Base-by-base conservation (phyloP, 2,329 filamentous ascomycete species). In the Blastomyces parvus region DNA sequence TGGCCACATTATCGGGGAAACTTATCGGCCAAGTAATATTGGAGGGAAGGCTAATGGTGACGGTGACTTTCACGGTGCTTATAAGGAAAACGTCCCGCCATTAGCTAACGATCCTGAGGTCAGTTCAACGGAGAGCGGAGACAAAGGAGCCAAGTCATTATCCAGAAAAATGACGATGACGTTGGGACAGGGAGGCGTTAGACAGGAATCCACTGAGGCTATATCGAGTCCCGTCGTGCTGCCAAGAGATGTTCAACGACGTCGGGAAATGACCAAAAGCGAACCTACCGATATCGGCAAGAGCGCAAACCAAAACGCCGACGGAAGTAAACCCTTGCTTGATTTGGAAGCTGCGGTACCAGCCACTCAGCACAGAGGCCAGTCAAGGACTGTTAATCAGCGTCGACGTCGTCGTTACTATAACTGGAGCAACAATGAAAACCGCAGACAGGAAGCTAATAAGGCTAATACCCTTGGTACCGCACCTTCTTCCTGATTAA, bases 191-290 rank as follows among this genome's bases (percentile, higher is more conserved):
- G 25, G 17, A 27, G 19, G 25, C 27, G 58, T 14, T n/a, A 11
- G 17, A 27, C 58, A 59, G 42, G 27, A 30, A 33, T 13, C 58
- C n/a, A n/a, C 42, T 59, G 58, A 59, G 3, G 27, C 5, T 33
- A n/a, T 25, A 42, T 48, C 42, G 3, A 14, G 25, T 4, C 36
- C 14, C 13, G 44, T 42, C 6, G 9, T 19, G 25, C 27, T 48
- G 53, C 44, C 33, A 64, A 61, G 33, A 27, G 22, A 48, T 59
- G n/a, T 9, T 48, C 58, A 48, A 36, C 58, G n/a, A 19, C 66
- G 66, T 27, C 63, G 66, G 48, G 62, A 62, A 30, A 17, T 67
- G 57, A 65, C 67, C 9, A 69, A 65, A 62, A 69, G 67, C 42
- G 67, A 68, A 57, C 67, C 67, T n/a, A 46, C 60, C 44, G 62